Percentiles rank a stretch among this genome's conserved stretches.
phyloP scores from a whole-genome alignment of 2,329 filamentous ascomycete species.

The Didymella exigua region DNA sequence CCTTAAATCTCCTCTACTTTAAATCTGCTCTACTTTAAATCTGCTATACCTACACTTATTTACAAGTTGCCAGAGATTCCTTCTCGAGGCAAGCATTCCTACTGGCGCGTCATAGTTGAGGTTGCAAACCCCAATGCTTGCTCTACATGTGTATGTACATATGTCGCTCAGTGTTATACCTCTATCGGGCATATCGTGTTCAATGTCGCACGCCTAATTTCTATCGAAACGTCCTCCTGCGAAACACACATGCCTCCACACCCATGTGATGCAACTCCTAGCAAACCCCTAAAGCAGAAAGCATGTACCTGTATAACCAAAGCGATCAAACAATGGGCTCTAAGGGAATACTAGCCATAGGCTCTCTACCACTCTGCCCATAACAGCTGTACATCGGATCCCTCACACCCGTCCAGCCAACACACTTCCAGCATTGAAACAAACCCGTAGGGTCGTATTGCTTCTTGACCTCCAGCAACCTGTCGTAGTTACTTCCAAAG shows the following conservation, averaged over 20 bases:
- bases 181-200: too few species aligned
- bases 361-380: slow-evolving; percentile 26
- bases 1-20: too few species aligned
- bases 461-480: slow-evolving; percentile 35
- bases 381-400: slow-evolving; percentile 44
- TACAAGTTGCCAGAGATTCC: too few species aligned
- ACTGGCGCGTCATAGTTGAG: too few species aligned
- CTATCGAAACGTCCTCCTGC: not conserved
- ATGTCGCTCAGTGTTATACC: too few species aligned
- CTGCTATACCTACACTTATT: too few species aligned
- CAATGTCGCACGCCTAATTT: not conserved
- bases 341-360: slow-evolving; percentile 31
- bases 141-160: too few species aligned
- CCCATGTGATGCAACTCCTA: not conserved
- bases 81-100: too few species aligned
- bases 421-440: slow-evolving; percentile 48
- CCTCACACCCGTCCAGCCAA: slow-evolving; percentile 44
- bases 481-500: slow-evolving; percentile 42
- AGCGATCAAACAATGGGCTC: not conserved
- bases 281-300: not conserved
- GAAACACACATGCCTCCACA: not conserved
- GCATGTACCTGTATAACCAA: too few species aligned
- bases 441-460: slow-evolving; percentile 39
- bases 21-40: too few species aligned
- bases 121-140: too few species aligned